Evolutionary conservation across 768 basidiomycete genomes (phyloP).

Genomic region (Lactarius evosmus): DNA sequence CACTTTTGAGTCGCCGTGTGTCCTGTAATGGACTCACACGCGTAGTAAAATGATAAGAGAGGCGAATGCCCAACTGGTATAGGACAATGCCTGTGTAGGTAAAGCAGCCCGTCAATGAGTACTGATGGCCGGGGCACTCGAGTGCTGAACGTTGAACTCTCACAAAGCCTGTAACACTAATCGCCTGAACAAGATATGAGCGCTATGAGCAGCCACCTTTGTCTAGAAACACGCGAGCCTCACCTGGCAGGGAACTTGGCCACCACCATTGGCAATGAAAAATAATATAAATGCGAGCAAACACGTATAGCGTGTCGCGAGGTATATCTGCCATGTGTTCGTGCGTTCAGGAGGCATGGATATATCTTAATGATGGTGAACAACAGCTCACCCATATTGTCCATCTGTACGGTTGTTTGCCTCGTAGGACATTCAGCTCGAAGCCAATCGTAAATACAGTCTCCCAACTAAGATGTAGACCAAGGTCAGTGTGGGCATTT

Average conservation of each 20-base stretch:
- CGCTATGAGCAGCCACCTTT: too few species aligned
- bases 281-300: background rate
- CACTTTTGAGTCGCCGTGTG: too few species aligned
- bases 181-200: background rate
- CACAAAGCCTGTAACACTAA: background rate
- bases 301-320: background rate
- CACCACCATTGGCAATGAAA: background rate
- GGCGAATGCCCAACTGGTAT: background rate
- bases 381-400: background rate
- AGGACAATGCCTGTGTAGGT: background rate
- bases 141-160: background rate
- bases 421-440: conserved; percentile 1
- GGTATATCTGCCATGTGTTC: conserved; percentile 12
- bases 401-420: conserved; percentile 13
- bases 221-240: background rate
- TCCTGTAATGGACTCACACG: background rate
- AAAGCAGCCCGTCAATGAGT: background rate
- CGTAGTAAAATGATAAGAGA: conserved; percentile 7
- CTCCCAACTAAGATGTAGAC: background rate
- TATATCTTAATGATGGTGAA: background rate
- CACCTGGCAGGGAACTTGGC: background rate
- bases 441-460: background rate
- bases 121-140: background rate
- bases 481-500: background rate
- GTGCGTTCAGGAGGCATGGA: background rate